A percentile compares a stretch with the other conserved stretches of the same genome.
phyloP scores from a whole-genome alignment of 2,329 filamentous ascomycete genomes.

The Metarhizium album region DNA sequence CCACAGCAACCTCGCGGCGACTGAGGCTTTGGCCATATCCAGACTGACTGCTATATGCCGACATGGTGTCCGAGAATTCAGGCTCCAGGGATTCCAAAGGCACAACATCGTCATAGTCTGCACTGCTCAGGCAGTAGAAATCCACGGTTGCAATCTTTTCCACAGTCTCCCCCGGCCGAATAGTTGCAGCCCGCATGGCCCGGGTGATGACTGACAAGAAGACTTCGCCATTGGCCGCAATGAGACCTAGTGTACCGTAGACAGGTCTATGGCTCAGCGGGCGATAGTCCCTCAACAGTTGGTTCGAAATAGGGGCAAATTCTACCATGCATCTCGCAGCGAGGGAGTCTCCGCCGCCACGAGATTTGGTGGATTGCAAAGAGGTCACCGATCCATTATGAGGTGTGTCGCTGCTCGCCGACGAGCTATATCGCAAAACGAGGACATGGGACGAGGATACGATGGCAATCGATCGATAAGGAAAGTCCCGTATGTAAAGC shows the following conservation, averaged over 20 bases:
- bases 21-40: constrained; percentile 36
- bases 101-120: constrained; percentile 72
- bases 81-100: constrained; percentile 41
- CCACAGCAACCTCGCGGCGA: constrained; percentile 57
- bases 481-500: constrained; percentile 76
- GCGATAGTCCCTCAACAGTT: constrained; percentile 66
- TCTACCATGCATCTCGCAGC: constrained; percentile 74
- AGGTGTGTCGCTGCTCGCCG: constrained; percentile 44
- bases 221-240: constrained; percentile 72
- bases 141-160: constrained; percentile 79
- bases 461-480: constrained; percentile 79
- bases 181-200: constrained; percentile 65
- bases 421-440: constrained; percentile 69
- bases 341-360: constrained; percentile 31
- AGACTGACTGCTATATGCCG: constrained; percentile 34
- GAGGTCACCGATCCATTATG: constrained; percentile 49
- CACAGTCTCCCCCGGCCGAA: constrained; percentile 80
- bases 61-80: constrained; percentile 35
- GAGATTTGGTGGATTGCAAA: constrained; percentile 33
- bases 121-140: constrained; percentile 84
- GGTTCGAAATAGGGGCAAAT: constrained; percentile 54
- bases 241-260: constrained; percentile 79
- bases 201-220: constrained; percentile 85
- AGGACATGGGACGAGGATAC: constrained; percentile 69
- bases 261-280: constrained; percentile 63